Conservation (phyloP, 1,139 yeast genomes). For the Yamadazyma epiphylla region DNA sequence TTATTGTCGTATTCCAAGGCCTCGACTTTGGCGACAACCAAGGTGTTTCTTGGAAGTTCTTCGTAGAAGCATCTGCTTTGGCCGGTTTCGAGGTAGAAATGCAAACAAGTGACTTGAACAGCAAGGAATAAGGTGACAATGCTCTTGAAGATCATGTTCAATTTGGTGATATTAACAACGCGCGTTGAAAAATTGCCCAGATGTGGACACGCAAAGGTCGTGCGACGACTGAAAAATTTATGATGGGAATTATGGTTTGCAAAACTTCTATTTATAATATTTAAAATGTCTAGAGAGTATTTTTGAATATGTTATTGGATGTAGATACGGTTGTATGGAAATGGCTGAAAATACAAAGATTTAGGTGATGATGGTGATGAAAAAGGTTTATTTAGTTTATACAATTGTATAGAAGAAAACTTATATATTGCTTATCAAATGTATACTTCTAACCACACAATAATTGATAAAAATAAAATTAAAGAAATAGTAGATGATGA, state of each 20-base stretch:
- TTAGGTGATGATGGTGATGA: neutral
- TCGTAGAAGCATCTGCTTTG: conserved; percentile 46
- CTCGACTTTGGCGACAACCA: conserved; percentile 44
- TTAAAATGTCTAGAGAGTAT: no score
- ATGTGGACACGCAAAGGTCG: neutral
- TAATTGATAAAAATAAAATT: conserved; percentile 1
- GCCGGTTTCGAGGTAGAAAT: conserved; percentile 44
- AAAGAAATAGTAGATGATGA: neutral
- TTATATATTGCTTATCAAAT: neutral
- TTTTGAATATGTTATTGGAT: no score
- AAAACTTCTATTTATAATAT: no score
- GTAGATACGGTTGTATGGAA: neutral
- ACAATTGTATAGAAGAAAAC: neutral
- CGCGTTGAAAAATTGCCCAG: conserved; percentile 2
- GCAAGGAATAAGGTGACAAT: conserved; percentile 2
- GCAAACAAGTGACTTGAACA: conserved; percentile 29
- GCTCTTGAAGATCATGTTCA: neutral
- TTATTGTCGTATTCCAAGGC: conserved; percentile 36
- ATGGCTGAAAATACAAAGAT: neutral
- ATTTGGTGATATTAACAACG: conserved; percentile 3
- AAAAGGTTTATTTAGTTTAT: no score
- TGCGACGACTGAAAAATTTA: no score
- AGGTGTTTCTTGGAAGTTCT: conserved; percentile 39
- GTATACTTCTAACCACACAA: conserved; percentile 3
- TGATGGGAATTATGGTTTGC: no score